Base-by-base conservation (phyloP, 108 stramenopile species). In the Mediolabrus comicus region DNA sequence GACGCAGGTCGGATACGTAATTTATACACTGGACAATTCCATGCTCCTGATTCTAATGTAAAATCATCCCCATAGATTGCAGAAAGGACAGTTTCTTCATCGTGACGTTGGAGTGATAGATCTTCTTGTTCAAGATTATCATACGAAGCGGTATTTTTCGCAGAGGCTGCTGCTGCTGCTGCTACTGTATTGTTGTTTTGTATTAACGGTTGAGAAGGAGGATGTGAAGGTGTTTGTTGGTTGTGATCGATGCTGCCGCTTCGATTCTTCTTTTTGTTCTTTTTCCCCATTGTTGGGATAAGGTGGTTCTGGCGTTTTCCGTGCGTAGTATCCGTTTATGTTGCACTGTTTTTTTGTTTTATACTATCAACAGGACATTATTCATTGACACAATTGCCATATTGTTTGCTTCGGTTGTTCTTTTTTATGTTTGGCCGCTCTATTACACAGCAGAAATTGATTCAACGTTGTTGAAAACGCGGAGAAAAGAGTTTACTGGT, bases 21-120 rank as follows among this genome's bases (percentile, higher is more conserved):
- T 25, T 46, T 36, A 53, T 70, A 71, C 11, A 67, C 46, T 13
- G 80, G 65, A 32, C 79, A 61, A 29, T 80, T 82, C 86, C 82
- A 81, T 9, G 83, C 61, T 4, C 92, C 92, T 2, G 58, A 54
- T 52, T 67, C 52, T 3, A 68, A 26, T 16, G 68, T 35, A 59
- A 87, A 94, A 33, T 94, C 92, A 35, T 64, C 53, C 16, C 87
- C 89, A 57, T 94, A 94, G n/a, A 94, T 86, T 7, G 85, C 88
- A 7, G 81, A 39, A 27, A 94, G 66, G 13, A 87, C 90, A 0
- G 88, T 89, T 57, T 81, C 89, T 67, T 94, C 92, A 53, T 94
- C 92, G 58, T 77, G 82, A 2, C 90, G 70, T 22, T 61, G 67
- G 11, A 72, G 49, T 8, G 92, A 94, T 25, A 91, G 73, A 66